Evolutionary conservation across 2,329 filamentous ascomycete species (phyloP).

Genomic region (Colletotrichum eremochloae): DNA sequence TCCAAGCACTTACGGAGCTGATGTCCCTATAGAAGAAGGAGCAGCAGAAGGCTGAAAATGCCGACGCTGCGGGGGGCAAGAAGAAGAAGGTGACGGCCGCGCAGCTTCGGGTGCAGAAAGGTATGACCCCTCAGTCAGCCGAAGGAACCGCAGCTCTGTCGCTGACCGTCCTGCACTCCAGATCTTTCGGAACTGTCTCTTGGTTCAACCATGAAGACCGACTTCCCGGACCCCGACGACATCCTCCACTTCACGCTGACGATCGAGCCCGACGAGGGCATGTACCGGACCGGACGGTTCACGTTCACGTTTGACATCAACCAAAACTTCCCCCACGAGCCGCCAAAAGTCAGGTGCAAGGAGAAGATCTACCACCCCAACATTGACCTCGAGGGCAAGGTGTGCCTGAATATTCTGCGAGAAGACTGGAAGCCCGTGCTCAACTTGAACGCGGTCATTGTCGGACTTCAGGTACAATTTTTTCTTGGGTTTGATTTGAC

Average conservation of each 20-base stretch:
- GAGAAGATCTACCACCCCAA: slow-evolving; percentile 99
- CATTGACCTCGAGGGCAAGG: slow-evolving; percentile 97
- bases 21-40: slow-evolving; percentile 82
- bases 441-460: slow-evolving; percentile 96
- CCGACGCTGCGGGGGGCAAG: slow-evolving; percentile 79
- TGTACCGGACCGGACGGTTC: slow-evolving; percentile 90
- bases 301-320: slow-evolving; percentile 93
- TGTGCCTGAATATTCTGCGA: slow-evolving; percentile 95
- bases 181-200: slow-evolving; percentile 86
- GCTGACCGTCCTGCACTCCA: slow-evolving; percentile 51
- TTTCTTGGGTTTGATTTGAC: slow-evolving; percentile 42
- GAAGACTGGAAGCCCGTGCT: slow-evolving; percentile 99
- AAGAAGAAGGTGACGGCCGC: slow-evolving; percentile 99
- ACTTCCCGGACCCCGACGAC: slow-evolving; percentile 86
- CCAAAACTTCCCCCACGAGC: slow-evolving; percentile 96
- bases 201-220: slow-evolving; percentile 82
- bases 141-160: slow-evolving; percentile 13
- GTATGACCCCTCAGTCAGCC: slow-evolving; percentile 59
- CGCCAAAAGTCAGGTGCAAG: slow-evolving; percentile 95
- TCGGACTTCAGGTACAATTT: slow-evolving; percentile 81
- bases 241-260: slow-evolving; percentile 87
- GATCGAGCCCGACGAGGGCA: slow-evolving; percentile 87
- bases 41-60: slow-evolving; percentile 93
- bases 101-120: slow-evolving; percentile 95
- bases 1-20: not conserved